These are phyloP conservation scores for Crithidia brevicula DNA, from an alignment of 208 protist species.

Conservation along the genomic window DNA sequence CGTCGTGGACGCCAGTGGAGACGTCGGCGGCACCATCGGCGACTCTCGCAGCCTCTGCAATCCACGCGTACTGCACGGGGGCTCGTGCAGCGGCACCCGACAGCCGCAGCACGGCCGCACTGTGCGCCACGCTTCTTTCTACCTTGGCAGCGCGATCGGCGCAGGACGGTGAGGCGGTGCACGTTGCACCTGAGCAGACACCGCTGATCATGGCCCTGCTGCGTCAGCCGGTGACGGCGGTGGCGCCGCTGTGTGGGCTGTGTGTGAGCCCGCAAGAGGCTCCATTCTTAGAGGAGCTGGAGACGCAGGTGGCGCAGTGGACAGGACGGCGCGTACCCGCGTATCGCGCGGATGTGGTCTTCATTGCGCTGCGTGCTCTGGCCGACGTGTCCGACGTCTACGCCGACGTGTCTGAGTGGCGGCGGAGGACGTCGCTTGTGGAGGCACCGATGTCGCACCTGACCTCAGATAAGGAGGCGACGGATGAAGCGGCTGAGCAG, in stretches of 20 bases:
- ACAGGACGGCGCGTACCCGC: constrained; percentile 8
- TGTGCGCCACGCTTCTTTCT: constrained; percentile 6
- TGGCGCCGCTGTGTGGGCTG: constrained; percentile 48
- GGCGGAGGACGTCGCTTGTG: background rate
- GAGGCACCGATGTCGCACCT: too few species aligned
- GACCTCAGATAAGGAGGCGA: too few species aligned
- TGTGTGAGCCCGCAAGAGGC: constrained; percentile 48
- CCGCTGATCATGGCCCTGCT: constrained; percentile 36
- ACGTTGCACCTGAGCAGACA: constrained; percentile 9
- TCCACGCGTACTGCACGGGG: constrained; percentile 11
- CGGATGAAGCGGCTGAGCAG: too few species aligned
- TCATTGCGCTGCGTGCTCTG: constrained; percentile 44
- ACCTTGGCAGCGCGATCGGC: too few species aligned
- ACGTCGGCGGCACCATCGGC: background rate
- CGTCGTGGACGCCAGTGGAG: background rate
- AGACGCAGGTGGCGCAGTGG: constrained; percentile 34
- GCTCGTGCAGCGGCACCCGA: background rate
- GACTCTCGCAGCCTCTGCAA: background rate
- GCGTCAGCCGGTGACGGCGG: constrained; percentile 42
- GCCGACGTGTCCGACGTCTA: constrained; percentile 25
- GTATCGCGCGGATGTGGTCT: constrained; percentile 33
- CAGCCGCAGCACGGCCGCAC: background rate
- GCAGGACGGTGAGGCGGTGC: too few species aligned
- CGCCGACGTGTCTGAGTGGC: constrained; percentile 6
- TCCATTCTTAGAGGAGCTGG: constrained; percentile 37